A percentile compares a stretch with the other conserved stretches of the same genome.
phyloP scores from a whole-genome alignment of 768 basidiomycete species.

The Porphyrellus cyaneotinctus region DNA sequence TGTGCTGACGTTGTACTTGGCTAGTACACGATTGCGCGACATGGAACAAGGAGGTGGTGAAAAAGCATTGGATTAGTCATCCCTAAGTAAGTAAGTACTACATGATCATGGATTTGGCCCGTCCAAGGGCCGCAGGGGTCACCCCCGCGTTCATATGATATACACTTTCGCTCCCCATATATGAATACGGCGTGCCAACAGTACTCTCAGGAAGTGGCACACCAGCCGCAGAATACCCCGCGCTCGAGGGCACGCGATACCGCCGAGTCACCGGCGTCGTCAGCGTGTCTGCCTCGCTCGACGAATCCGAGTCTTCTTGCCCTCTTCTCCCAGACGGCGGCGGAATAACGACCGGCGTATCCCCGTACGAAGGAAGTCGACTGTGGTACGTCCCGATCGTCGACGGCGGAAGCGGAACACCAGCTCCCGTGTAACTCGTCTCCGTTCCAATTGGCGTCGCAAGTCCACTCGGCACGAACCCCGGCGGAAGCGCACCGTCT shows the following conservation, averaged over 20 bases:
- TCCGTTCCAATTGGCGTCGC: conserved; percentile 17
- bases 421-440: conserved; percentile 24
- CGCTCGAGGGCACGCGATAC: conserved; percentile 19
- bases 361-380: conserved; percentile 21
- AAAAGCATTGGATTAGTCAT: conserved; percentile 11
- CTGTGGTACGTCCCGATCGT: conserved; percentile 23
- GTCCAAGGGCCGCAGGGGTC: conserved; percentile 23
- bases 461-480: conserved; percentile 33
- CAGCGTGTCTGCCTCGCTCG: conserved; percentile 34
- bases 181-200: not conserved
- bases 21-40: conserved; percentile 36
- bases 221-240: not conserved
- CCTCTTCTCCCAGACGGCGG: conserved; percentile 22
- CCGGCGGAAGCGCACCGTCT: conserved; percentile 32
- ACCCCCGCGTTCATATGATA: conserved; percentile 17
- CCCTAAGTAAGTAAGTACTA: conserved; percentile 9
- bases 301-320: conserved; percentile 26
- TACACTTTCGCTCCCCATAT: not conserved
- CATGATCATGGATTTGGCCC: conserved; percentile 11
- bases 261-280: conserved; percentile 31
- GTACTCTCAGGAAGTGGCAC: not conserved
- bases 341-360: conserved; percentile 26
- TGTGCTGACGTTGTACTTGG: conserved; percentile 51
- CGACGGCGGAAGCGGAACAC: conserved; percentile 31
- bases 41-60: not conserved